Evolutionary conservation across 352 stramenopile species (phyloP), one percentile per base, ranked within the genome.

Genomic region (Phytophthora quininea): DNA sequence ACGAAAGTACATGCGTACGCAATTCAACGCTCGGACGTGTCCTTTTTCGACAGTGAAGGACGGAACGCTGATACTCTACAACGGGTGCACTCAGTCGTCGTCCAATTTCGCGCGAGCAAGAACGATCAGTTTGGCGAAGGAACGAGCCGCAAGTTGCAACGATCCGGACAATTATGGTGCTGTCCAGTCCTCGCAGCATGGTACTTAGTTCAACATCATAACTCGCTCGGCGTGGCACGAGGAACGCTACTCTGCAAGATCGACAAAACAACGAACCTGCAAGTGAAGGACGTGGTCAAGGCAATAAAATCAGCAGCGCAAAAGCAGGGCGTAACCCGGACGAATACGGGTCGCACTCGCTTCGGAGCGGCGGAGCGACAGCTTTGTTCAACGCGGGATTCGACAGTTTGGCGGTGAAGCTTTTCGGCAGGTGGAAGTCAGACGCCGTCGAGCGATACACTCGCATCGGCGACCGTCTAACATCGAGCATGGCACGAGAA

Each of bases 61-160:
- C 27, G 7, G 19, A 40, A 14, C 6, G 31, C 32, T 3, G 19
- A 19, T 3, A 3, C 11, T 12, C 46, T 64, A 5, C 27, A 48
- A 8, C 19, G 42, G 7, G 48, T 12, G 4, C 1, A 2, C 3
- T 12, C 32, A 2, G 48, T 64, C 2, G 15, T 24, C 3, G 31
- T 64, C 12, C 33, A 11, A 19, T 56, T 64, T 47, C 46, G 57
- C 14, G 57, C 46, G 32, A 56, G 47, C 14, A 64, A 64, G 31
- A 43, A 9, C 3, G 47, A 64, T n/a, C 47, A 64, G 49, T 62
- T 57, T 56, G 47, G 57, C 1, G 33, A 40, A 50, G 57, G 57
- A 11, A 57, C 46, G 10, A 31, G 0, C 12, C 31, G 56, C 4
- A 37, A 14, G 8, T 12, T 64, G 10, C 46, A 15, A 24, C n/a